Evolutionary conservation across 2,329 filamentous ascomycete genomes (phyloP).

Genomic region (Helotiales sp.): DNA sequence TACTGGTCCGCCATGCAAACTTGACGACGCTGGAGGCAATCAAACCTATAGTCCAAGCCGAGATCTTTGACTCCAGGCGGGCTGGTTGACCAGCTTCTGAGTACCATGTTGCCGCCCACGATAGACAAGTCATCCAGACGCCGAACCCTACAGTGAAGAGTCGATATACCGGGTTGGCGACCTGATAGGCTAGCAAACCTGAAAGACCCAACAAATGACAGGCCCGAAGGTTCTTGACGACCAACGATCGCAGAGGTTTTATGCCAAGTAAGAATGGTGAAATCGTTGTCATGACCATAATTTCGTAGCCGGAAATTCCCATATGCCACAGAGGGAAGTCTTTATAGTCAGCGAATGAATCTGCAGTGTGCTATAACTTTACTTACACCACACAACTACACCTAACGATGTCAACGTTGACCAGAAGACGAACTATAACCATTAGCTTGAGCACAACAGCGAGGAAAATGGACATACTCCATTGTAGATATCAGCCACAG

Average conservation of each 20-base stretch:
- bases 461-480: conserved; percentile 58
- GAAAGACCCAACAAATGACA: conserved; percentile 76
- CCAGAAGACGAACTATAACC: conserved; percentile 83
- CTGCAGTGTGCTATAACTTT: neutral
- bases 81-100: conserved; percentile 72
- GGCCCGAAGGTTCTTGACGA: conserved; percentile 67
- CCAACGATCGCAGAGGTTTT: conserved; percentile 64
- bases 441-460: neutral
- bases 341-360: conserved; percentile 38
- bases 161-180: conserved; percentile 70
- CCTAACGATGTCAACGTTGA: conserved; percentile 88
- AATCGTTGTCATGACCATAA: conserved; percentile 79
- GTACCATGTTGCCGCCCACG: conserved; percentile 81
- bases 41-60: conserved; percentile 79
- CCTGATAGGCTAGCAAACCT: conserved; percentile 77
- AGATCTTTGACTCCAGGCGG: conserved; percentile 77
- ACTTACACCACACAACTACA: conserved; percentile 89
- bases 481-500: conserved; percentile 85
- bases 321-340: conserved; percentile 98
- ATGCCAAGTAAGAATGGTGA: conserved; percentile 79
- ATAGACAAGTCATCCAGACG: conserved; percentile 76
- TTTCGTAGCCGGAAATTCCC: conserved; percentile 97
- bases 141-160: conserved; percentile 81
- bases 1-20: conserved; percentile 92
- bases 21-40: conserved; percentile 86